Conservation (phyloP, 805 yeast species). For the Starmerella etchellsii region DNA sequence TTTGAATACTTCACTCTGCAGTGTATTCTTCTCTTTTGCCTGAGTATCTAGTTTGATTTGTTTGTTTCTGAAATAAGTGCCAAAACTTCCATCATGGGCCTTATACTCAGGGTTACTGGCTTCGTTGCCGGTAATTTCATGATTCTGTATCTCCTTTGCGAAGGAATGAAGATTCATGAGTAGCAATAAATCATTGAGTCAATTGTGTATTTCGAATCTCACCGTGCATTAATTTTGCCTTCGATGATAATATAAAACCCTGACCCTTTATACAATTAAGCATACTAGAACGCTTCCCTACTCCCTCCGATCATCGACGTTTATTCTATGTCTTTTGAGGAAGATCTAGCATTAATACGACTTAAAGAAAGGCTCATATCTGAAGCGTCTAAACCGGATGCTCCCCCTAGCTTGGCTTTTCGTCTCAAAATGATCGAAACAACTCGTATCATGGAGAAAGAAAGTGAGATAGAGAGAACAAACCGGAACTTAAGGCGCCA, state of each 20-base stretch:
- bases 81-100: constrained; percentile 41
- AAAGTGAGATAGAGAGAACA: constrained; percentile 4
- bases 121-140: constrained; percentile 10
- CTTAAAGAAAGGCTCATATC: constrained; percentile 9
- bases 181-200: too few relatives aligned
- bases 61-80: constrained; percentile 51
- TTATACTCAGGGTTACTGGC: constrained; percentile 9
- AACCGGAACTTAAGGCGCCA: constrained; percentile 6
- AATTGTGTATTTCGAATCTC: too few relatives aligned
- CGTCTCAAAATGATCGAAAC: constrained; percentile 7
- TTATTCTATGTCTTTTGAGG: constrained; percentile 11
- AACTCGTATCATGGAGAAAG: constrained; percentile 3
- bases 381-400: constrained; percentile 5
- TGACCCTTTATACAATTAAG: too few relatives aligned
- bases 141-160: constrained; percentile 14
- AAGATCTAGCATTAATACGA: constrained; percentile 12
- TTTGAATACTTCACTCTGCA: constrained; percentile 40
- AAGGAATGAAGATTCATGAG: constrained; percentile 10
- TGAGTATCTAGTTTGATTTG: constrained; percentile 44
- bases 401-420: constrained; percentile 4
- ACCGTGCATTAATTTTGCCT: too few relatives aligned
- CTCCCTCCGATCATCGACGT: too few relatives aligned
- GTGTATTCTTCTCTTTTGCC: constrained; percentile 29
- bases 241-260: too few relatives aligned
- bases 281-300: too few relatives aligned